Base-by-base conservation (phyloP, 768 basidiomycete species). In the Amanita subjunquillea region DNA sequence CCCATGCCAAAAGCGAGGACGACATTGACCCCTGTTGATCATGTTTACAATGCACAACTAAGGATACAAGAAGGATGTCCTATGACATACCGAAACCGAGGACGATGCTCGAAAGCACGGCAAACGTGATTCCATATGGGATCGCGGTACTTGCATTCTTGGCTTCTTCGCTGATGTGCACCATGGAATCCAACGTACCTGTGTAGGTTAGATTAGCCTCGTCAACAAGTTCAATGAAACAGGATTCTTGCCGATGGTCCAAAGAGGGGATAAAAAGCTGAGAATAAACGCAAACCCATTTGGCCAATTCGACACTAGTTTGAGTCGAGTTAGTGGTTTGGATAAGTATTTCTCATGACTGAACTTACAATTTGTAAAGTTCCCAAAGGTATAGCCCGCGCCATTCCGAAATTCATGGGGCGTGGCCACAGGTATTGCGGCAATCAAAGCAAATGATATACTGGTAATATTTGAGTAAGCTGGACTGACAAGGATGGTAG, bases 131-230 rank as follows among this genome's bases (percentile, higher is more conserved):
- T 8, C 82, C 83, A 74, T 76, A 83, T 0, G 85, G 86, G 3
- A 87, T 80, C 23, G 82, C 83, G 0, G 69, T 71, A 13, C 77
- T 75, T 0, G 86, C 85, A 58, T 89, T 89, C 0, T 75, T 72
- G 0, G 82, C 82, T 62, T 85, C 84, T 60, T 85, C 84, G 45
- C 79, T 82, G 51, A 87, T 83, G 56, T 85, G 83, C 0, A 85
- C 78, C 46, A 70, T 73, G 0, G 76, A 74, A 59, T 85, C 82
- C 45, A 72, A 72, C 8, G 65, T 72, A 45, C 66, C 73, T 69
- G 56, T 4, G 34, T 27, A 37, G 6, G 15, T 17, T 17, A 13
- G 13, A n/a, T 29, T 23, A 22, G 3, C 6, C 42, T 44, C 4
- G 22, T 44, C 12, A 30, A 8, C 15, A 4, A 17, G 17, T 17